Evolutionary conservation across 306 rosid species (phyloP).

Genomic region (Castanea crenata): DNA sequence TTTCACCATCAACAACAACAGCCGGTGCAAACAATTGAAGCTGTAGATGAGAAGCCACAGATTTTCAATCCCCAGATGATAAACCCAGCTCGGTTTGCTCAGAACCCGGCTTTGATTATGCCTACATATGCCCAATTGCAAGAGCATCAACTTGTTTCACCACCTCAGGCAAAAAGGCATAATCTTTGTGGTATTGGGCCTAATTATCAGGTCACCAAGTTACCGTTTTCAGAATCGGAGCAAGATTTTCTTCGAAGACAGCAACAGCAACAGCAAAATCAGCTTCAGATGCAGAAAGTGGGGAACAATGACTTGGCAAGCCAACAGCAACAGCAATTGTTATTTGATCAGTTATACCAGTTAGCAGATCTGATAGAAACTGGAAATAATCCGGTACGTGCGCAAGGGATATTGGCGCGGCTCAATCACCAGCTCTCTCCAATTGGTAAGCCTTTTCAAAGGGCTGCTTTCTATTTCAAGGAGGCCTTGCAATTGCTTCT

Average conservation of each 20-base stretch:
- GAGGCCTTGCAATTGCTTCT: conserved; percentile 76
- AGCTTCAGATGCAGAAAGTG: conserved; percentile 54
- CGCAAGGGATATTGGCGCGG: conserved; percentile 99
- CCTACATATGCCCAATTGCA: conserved; percentile 59
- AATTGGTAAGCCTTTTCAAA: conserved; percentile 83
- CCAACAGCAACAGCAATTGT: conserved; percentile 70
- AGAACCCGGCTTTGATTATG: conserved; percentile 52
- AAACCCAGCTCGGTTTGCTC: conserved; percentile 54
- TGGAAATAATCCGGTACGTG: conserved; percentile 67
- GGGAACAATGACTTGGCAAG: conserved; percentile 49
- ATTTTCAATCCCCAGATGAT: conserved; percentile 48
- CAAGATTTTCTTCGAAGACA: conserved; percentile 47
- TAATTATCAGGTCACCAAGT: conserved; percentile 39
- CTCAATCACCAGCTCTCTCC: conserved; percentile 99
- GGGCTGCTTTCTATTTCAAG: conserved; percentile 91
- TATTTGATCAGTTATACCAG: conserved; percentile 72
- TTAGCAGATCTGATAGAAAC: conserved; percentile 84
- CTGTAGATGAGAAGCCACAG: conserved; percentile 66
- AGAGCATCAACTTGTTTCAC: conserved; percentile 53
- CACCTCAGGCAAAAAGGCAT: conserved; percentile 58
- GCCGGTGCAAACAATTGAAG: conserved; percentile 36
- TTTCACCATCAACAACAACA: conserved; percentile 25
- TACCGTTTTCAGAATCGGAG: conserved; percentile 44
- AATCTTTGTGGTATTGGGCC: conserved; percentile 45
- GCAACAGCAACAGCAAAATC: conserved; percentile 34